These are phyloP conservation scores for Teunomyces pallodes DNA, from an alignment of 805 yeast genomes.

Conservation along the genomic window DNA sequence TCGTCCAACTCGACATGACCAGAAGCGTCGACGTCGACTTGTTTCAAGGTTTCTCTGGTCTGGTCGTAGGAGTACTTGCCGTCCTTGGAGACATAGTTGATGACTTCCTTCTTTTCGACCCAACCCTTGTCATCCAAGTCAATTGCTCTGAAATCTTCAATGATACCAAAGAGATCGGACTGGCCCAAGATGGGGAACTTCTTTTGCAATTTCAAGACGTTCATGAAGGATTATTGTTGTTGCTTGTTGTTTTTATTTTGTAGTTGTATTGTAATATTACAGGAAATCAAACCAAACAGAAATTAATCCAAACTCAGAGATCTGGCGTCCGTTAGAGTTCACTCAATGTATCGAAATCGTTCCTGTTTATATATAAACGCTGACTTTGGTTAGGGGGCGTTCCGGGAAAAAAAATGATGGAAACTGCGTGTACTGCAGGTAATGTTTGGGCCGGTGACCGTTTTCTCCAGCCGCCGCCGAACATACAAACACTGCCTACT, in stretches of 20 bases:
- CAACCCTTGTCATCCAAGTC: constrained; percentile 93
- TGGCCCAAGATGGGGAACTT: constrained; percentile 85
- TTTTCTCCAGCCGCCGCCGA: too few relatives aligned
- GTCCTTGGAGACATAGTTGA: constrained; percentile 73
- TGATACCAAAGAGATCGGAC: constrained; percentile 78
- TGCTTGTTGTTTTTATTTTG: too few relatives aligned
- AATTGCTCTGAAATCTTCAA: constrained; percentile 80
- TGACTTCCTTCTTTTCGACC: constrained; percentile 87
- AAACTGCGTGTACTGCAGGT: not conserved
- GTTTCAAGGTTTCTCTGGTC: constrained; percentile 89
- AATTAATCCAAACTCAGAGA: not conserved
- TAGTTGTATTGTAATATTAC: not conserved
- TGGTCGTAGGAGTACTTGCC: constrained; percentile 88
- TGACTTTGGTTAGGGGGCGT: not conserved
- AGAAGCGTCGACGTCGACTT: constrained; percentile 90
- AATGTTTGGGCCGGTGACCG: too few relatives aligned
- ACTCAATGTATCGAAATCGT: not conserved
- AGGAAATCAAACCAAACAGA: not conserved
- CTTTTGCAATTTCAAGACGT: constrained; percentile 51
- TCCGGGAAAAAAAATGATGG: not conserved
- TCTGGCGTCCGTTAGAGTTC: not conserved
- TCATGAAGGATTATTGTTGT: constrained; percentile 23
- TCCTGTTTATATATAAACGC: not conserved
- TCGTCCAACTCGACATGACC: constrained; percentile 97
- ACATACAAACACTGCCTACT: not conserved